Evolutionary conservation across 2,329 filamentous ascomycete genomes (phyloP).

Genomic region (Catunica adiposa): DNA sequence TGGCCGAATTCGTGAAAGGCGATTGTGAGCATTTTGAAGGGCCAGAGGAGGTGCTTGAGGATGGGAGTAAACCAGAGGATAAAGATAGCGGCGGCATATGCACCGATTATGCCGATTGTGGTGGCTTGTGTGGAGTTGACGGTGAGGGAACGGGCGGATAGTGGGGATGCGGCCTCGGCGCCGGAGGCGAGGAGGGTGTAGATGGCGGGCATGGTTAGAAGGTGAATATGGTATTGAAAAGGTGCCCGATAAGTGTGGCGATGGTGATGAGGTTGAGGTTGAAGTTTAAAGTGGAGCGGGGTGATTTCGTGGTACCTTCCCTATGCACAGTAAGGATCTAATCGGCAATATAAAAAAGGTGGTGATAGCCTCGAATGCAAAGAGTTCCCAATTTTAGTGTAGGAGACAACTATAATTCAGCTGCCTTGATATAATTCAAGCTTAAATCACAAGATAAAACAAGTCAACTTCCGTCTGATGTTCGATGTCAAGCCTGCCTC

Average conservation of each 20-base stretch:
- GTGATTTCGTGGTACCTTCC: no score
- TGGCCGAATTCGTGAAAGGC: slow-evolving; percentile 71
- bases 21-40: slow-evolving; percentile 77
- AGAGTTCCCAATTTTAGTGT: no score
- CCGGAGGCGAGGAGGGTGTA: not conserved
- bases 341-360: no score
- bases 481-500: no score
- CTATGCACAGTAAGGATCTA: no score
- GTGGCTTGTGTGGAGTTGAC: slow-evolving; percentile 45
- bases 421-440: no score
- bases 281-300: not conserved
- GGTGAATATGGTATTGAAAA: not conserved
- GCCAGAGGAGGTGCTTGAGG: slow-evolving; percentile 58
- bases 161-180: not conserved
- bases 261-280: not conserved
- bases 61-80: slow-evolving; percentile 68
- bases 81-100: slow-evolving; percentile 57
- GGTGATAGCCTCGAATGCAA: no score
- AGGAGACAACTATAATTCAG: no score
- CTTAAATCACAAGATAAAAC: no score
- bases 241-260: not conserved
- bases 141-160: slow-evolving; percentile 11
- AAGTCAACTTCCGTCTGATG: no score
- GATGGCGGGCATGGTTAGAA: not conserved
- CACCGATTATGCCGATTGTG: slow-evolving; percentile 54